These are phyloP conservation scores for Solanum acaule DNA, from an alignment of 257 asterid genomes.

Conservation along the genomic window DNA sequence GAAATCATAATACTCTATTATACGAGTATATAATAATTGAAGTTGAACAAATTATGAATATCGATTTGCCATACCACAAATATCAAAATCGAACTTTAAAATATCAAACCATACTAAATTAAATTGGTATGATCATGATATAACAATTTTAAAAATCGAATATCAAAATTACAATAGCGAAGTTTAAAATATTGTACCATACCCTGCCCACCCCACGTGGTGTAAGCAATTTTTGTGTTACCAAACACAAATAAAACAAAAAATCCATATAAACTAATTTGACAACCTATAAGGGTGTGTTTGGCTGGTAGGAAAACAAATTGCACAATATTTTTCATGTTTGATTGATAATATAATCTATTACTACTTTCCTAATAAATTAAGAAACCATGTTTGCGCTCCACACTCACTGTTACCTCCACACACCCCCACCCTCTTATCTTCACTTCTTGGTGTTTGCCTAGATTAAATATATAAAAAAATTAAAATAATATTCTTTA, in stretches of 20 bases:
- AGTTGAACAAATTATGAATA: not conserved
- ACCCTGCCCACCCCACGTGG: not conserved
- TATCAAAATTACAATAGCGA: no score
- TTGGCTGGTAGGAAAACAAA: not conserved
- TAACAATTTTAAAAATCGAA: no score
- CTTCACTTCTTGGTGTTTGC: not conserved
- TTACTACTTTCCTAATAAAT: no score
- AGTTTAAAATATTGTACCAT: not conserved
- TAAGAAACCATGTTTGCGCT: not conserved
- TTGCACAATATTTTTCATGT: not conserved
- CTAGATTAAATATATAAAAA: not conserved
- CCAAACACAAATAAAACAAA: not conserved
- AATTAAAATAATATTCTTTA: not conserved
- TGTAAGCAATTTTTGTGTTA: not conserved
- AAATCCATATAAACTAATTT: not conserved
- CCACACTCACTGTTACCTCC: not conserved
- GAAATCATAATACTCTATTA: not conserved
- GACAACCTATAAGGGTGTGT: not conserved
- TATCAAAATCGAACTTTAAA: not conserved
- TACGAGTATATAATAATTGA: no score
- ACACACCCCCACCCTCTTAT: not conserved
- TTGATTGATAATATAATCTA: not conserved
- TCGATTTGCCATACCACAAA: not conserved
- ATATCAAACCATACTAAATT: not conserved
- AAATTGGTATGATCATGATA: no score